Percentiles rank a stretch among this genome's conserved stretches.
phyloP scores from a whole-genome alignment of 768 basidiomycete species.

The Leccinum rimulosum region DNA sequence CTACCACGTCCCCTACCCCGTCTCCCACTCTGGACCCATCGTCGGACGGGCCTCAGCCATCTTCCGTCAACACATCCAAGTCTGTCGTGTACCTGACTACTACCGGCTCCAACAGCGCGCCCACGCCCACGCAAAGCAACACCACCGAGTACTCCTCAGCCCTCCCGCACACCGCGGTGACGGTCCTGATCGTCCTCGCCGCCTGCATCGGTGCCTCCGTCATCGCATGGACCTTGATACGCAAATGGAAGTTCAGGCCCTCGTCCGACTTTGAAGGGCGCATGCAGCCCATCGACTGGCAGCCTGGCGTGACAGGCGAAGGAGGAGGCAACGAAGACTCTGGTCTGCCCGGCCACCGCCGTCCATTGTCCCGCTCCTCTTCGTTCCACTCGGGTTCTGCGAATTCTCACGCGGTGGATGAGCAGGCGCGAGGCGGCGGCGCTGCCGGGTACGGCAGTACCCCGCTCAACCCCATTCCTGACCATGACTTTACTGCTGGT shows the following conservation, averaged over 20 bases:
- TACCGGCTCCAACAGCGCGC: conserved; percentile 7
- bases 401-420: conserved; percentile 34
- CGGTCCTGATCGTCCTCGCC: conserved; percentile 68
- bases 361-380: conserved; percentile 55
- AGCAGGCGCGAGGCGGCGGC: conserved; percentile 31
- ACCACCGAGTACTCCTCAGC: conserved; percentile 33
- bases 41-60: conserved; percentile 13
- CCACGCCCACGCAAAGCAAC: conserved; percentile 23
- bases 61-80: conserved; percentile 39
- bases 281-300: conserved; percentile 87
- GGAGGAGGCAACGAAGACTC: conserved; percentile 39
- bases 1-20: conserved; percentile 16
- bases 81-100: conserved; percentile 45
- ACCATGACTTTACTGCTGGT: conserved; percentile 78
- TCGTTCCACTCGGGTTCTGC: conserved; percentile 62
- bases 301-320: conserved; percentile 44
- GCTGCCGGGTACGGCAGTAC: conserved; percentile 29
- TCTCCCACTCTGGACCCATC: conserved; percentile 18
- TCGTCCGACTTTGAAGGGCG: conserved; percentile 80
- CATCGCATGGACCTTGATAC: conserved; percentile 85
- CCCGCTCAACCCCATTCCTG: conserved; percentile 48
- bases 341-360: conserved; percentile 47
- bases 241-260: conserved; percentile 87
- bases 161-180: conserved; percentile 44
- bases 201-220: conserved; percentile 63